Base-by-base conservation (phyloP, 2,329 filamentous ascomycete genomes). In the Teratosphaeria epicoccoides region DNA sequence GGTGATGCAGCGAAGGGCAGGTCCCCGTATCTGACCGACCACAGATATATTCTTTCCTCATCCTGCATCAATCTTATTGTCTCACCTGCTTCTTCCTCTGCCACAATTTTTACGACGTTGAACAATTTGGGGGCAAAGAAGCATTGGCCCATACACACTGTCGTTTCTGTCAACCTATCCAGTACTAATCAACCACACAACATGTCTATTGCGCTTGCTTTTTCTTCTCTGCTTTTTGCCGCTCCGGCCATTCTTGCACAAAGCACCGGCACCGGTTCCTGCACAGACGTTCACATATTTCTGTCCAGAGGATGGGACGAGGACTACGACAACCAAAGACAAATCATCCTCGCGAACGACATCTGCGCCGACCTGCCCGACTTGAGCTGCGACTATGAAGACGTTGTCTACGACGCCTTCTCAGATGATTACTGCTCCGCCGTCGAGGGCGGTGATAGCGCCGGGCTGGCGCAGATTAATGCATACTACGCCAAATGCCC, bases 401-500 rank as follows among this genome's bases (percentile, higher is more conserved):
- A 61, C 23, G 49, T 61, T 10, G 46, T 45, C 9, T 60, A 52
- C 51, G 52, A 58, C 43, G 48, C 54, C 7, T 46, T 47, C 4
- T 53, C 47, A 3, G 47, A 33, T 17, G 66, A 68, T 55, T 72
- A 71, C 60, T 72, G 49, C 68, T 60, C 61, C 23, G 65, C 70
- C 2, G 66, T 73, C 7, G 62, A 62, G 5, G 65, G 68, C 33
- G 71, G 71, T 2, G 61, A 62, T 7, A 56, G 54, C 37, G 68
- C 68, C 47, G 70, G 70, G 4, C 54, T 66, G 24, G 47, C 52
- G 12, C 69, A 73, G 58, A 70, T 75, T 54, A 64, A 62, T 6
- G 66, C 63, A 0, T 74, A 73, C 66, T 28, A 50, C 57, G 59
- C 66, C 56, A 60, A 61, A 14, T 75, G 71, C 51, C 71, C 72